Evolutionary conservation across 306 rosid species (phyloP), one percentile per base, ranked within the genome.

Genomic region (Alnus rubra): DNA sequence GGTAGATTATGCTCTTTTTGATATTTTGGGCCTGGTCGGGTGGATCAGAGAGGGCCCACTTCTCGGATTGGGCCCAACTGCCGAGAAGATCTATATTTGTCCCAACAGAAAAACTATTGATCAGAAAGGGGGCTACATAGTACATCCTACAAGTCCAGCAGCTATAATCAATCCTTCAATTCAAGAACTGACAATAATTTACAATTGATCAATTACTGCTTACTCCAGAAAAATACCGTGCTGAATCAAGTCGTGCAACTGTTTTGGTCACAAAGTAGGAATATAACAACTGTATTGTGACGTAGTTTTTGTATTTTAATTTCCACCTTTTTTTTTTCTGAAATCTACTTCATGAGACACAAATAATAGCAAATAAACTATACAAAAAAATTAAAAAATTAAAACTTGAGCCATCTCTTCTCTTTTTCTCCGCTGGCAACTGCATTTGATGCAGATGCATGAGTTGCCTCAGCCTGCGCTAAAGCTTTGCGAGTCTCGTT

Each of bases 351-450:
- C 1, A 5, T 64, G 18, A 19, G 2, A 28, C 37, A 23, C 9
- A 19, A 3, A 58, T 8, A 9, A 2, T 58, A 7, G 1, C 16
- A 7, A 16, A 37, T 35, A 16, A 35, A 81, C 10, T 70, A 74
- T 60, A 74, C 55, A 71, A 78, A 8, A 23, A 16, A 35, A 74
- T 28, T 58, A n/a, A 44, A 54, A 55, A 33, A 69, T 90, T 89
- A 95, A 88, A 95, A 95, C 84, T 92, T 95, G 6, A 95, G 92
- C 98, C 98, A 95, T 84, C 84, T 90, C 83, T 90, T 95, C 79
- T 95, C 98, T 83, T 92, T 95, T 76, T 95, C 98, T 85, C 80
- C 84, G 85, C 93, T 90, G 78, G 77, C 84, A 76, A 95, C 91
- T n/a, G 94, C 87, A 87, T 89, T 85, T 16, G 98, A 91, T 3